phyloP scores from a whole-genome alignment of 306 rosid genomes.

The Ormosia semicastrata region DNA sequence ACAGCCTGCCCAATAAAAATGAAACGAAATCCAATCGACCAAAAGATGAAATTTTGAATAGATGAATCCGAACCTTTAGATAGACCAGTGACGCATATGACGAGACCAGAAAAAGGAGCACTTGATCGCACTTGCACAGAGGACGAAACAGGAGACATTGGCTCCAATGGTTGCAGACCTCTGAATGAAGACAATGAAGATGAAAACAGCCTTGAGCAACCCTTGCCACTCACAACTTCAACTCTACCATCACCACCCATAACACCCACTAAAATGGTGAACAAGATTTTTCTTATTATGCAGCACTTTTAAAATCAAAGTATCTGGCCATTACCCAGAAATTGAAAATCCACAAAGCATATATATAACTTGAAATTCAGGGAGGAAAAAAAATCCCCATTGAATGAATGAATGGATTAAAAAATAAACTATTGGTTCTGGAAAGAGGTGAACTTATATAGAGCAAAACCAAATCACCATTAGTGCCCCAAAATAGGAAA shows the following conservation, averaged over 20 bases:
- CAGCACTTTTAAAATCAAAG: constrained; percentile 21
- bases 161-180: constrained; percentile 51
- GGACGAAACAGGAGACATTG: constrained; percentile 68
- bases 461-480: constrained; percentile 16
- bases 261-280: constrained; percentile 36
- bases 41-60: constrained; percentile 15
- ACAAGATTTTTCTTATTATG: constrained; percentile 23
- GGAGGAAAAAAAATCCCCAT: neutral
- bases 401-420: neutral
- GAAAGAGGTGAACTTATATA: neutral
- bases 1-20: neutral
- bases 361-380: neutral
- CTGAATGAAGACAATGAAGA: constrained; percentile 60
- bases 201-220: constrained; percentile 79
- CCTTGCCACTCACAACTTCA: constrained; percentile 72
- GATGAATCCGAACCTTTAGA: constrained; percentile 67
- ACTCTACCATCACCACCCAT: constrained; percentile 73
- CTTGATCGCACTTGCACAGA: constrained; percentile 49
- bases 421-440: neutral
- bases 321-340: constrained; percentile 10
- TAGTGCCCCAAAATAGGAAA: constrained; percentile 3
- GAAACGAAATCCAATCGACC: neutral
- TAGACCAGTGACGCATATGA: constrained; percentile 91
- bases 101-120: constrained; percentile 79
- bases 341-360: neutral